These are phyloP conservation scores for Suillus cothurnatus DNA, from an alignment of 768 basidiomycete species.

Conservation along the genomic window DNA sequence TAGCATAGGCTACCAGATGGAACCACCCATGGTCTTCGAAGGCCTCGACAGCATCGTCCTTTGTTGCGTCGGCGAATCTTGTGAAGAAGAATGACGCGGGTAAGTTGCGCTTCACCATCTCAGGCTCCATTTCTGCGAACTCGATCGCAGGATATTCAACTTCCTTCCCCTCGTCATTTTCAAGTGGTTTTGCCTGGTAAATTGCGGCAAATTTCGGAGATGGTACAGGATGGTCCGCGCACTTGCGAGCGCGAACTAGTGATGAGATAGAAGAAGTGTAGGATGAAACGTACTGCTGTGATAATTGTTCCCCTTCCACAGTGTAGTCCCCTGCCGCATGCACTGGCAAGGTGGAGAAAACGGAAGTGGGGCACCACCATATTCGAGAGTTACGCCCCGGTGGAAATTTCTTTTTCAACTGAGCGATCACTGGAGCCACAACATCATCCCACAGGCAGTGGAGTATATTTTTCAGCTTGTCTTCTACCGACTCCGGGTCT, in stretches of 20 bases:
- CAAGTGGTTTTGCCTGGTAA: slow-evolving; percentile 7
- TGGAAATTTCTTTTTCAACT: not conserved
- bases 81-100: not conserved
- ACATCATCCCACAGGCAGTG: slow-evolving; percentile 8
- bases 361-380: slow-evolving; percentile 17
- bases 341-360: slow-evolving; percentile 15
- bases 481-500: not conserved
- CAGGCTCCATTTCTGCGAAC: not conserved
- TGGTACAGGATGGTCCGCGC: not conserved
- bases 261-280: slow-evolving; percentile 16
- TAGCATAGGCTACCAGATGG: slow-evolving; percentile 25
- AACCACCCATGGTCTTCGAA: slow-evolving; percentile 16
- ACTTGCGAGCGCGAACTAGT: slow-evolving; percentile 14
- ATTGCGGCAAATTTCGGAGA: slow-evolving; percentile 8
- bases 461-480: not conserved
- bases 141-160: not conserved
- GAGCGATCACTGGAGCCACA: slow-evolving; percentile 4
- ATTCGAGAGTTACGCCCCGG: slow-evolving; percentile 5
- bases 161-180: not conserved
- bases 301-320: not conserved
- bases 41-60: not conserved
- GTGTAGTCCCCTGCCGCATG: slow-evolving; percentile 19
- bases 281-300: slow-evolving; percentile 12
- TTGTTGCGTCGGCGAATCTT: slow-evolving; percentile 2
- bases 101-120: not conserved